Evolutionary conservation across 768 basidiomycete genomes (phyloP), one percentile per base, ranked within the genome.

Genomic region (Boletales sp.): DNA sequence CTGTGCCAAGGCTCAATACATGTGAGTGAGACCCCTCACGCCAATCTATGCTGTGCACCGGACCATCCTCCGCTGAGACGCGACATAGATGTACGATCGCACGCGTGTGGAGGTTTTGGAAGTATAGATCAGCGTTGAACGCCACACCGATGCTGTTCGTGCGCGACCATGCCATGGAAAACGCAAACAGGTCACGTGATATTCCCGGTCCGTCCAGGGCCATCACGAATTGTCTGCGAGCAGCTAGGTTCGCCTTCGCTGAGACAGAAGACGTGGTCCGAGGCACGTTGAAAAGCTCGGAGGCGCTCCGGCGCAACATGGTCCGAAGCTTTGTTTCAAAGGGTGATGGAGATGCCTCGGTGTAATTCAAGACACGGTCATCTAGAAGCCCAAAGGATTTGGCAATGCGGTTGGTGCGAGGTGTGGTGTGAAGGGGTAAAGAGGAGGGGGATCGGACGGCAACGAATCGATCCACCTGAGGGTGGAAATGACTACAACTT

Each of bases 201-300:
- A 86, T 76, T 4, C 82, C 83, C 0, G 84, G 84, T 13, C 80
- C 81, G 57, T 86, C 84, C n/a, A 86, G 70, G 0, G 79, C 77
- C 56, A 84, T 71, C 3, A 77, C 54, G 58, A 79, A 82, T 48
- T 84, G 81, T 47, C 73, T 74, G 40, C 73, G 73, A 50, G 73
- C 70, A 35, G 71, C 78, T 8, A 86, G 70, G 57, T 85, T 80
- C 36, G 82, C 75, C n/a, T 71, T 73, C 4, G 82, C 81, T 6
- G 84, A 86, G 12, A 77, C 72, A 51, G 67, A 41, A 40, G 72
- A 60, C 45, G 57, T 53, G 12, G 49, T 41, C 3, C 63, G 61
- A 4, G 72, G 61, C 8, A 63, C 54, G 33, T 61, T 54, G 53
- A 83, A 78, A 14, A 86, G 74, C 18, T 76, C 71, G 3, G 78